Percentiles rank a stretch among this genome's conserved stretches.
Evolutionary conservation across 345 rosid species (phyloP).

Genomic region (Carallia pectinifolia): DNA sequence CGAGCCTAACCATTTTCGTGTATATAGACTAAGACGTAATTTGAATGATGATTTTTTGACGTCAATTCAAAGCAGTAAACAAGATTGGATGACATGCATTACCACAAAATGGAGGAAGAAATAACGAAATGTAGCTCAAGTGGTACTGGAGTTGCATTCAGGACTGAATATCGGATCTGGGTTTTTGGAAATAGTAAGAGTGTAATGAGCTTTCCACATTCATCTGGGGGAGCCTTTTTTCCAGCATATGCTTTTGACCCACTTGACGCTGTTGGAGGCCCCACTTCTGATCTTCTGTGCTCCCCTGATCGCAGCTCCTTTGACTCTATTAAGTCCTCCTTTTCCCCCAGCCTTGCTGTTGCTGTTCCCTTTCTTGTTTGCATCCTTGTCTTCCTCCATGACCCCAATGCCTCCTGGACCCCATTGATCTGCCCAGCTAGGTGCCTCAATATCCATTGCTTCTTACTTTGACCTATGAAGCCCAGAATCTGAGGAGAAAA

Average conservation of each 20-base stretch:
- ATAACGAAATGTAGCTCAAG: too few species aligned
- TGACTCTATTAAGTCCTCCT: slow-evolving; percentile 41
- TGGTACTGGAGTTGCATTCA: too few species aligned
- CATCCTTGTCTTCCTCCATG: slow-evolving; percentile 39
- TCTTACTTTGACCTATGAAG: neutral
- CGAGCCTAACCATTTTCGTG: too few species aligned
- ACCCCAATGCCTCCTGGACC: slow-evolving; percentile 72
- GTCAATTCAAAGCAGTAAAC: too few species aligned
- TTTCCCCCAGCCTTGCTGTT: slow-evolving; percentile 34
- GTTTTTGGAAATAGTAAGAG: too few species aligned
- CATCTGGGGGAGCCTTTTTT: slow-evolving; percentile 32
- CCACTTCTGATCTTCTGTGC: slow-evolving; percentile 42
- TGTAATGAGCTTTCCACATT: neutral
- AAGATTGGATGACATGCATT: too few species aligned
- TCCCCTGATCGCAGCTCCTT: slow-evolving; percentile 29
- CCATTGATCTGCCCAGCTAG: slow-evolving; percentile 97
- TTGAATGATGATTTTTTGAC: too few species aligned
- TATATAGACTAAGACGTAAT: too few species aligned
- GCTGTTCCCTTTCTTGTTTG: slow-evolving; percentile 35
- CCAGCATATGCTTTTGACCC: slow-evolving; percentile 56
- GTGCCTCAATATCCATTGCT: slow-evolving; percentile 67
- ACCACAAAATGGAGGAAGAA: too few species aligned
- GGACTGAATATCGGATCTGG: too few species aligned
- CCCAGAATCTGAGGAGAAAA: slow-evolving; percentile 5
- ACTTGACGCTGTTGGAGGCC: slow-evolving; percentile 47